Percentiles rank a stretch among this genome's conserved stretches.
phyloP scores from a whole-genome alignment of 768 basidiomycete species.

The Amanita fuliginea region DNA sequence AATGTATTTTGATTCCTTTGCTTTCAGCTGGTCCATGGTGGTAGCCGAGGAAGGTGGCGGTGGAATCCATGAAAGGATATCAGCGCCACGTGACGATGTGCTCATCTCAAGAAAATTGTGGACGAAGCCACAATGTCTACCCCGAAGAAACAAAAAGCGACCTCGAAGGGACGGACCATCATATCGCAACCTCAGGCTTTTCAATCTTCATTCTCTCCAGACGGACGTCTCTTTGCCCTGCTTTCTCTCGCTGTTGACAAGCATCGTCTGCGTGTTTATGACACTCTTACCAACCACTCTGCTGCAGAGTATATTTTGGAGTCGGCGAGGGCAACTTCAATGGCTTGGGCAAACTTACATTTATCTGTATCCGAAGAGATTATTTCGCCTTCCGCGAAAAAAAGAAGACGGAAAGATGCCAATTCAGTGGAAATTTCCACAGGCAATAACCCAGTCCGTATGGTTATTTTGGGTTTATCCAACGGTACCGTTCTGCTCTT shows the following conservation, averaged over 20 bases:
- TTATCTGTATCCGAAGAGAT: conserved; percentile 14
- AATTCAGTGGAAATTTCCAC: conserved; percentile 16
- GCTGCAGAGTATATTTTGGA: conserved; percentile 49
- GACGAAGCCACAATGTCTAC: conserved; percentile 22
- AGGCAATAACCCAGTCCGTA: conserved; percentile 20
- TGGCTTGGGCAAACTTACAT: conserved; percentile 39
- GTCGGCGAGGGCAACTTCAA: conserved; percentile 39
- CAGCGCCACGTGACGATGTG: conserved; percentile 1
- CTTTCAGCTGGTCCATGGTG: conserved; percentile 7
- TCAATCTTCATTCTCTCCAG: conserved; percentile 50
- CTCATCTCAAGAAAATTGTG: not conserved
- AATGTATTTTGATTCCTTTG: conserved; percentile 31
- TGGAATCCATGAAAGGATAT: conserved; percentile 1
- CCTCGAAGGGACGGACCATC: conserved; percentile 40
- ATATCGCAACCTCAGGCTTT: conserved; percentile 32
- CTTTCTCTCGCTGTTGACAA: conserved; percentile 61
- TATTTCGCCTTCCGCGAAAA: conserved; percentile 33
- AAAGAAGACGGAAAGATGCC: conserved; percentile 40
- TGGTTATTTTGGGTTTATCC: conserved; percentile 48
- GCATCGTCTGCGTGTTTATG: conserved; percentile 57
- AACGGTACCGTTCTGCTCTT: conserved; percentile 50
- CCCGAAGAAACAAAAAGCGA: conserved; percentile 38
- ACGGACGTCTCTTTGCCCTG: conserved; percentile 45
- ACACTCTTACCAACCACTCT: conserved; percentile 41
- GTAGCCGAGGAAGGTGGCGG: not conserved